Conservation (phyloP, 768 basidiomycete species). For the Galerina sulciceps region DNA sequence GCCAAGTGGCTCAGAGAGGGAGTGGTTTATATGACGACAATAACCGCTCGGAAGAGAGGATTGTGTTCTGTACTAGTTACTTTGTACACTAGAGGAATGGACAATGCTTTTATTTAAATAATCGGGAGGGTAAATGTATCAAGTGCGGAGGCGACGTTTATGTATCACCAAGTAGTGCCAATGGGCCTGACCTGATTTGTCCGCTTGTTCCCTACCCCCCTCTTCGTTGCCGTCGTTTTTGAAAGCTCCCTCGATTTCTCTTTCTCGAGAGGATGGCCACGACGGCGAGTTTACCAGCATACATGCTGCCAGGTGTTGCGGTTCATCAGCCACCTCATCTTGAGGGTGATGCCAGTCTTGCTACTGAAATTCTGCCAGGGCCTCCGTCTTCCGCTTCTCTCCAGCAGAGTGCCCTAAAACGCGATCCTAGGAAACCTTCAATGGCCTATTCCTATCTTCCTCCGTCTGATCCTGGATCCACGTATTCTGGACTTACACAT, state of each 20-base stretch:
- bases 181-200: conserved; percentile 38
- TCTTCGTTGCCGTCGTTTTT: conserved; percentile 30
- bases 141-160: conserved; percentile 14
- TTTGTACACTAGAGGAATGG: neutral
- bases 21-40: too few species aligned
- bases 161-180: conserved; percentile 21
- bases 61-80: neutral
- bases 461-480: conserved; percentile 84
- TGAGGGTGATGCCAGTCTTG: conserved; percentile 80
- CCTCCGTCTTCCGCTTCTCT: conserved; percentile 77
- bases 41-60: too few species aligned
- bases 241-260: conserved; percentile 25
- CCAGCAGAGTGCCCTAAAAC: conserved; percentile 73
- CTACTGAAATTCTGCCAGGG: conserved; percentile 90
- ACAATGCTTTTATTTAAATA: neutral
- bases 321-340: conserved; percentile 80
- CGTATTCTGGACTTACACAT: conserved; percentile 78
- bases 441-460: conserved; percentile 80
- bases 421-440: conserved; percentile 80
- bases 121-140: conserved; percentile 16
- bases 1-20: too few species aligned
- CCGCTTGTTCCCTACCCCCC: conserved; percentile 37
- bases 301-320: conserved; percentile 72
- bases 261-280: conserved; percentile 61
- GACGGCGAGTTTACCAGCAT: conserved; percentile 72